These are phyloP conservation scores for Penicillium thymicola DNA, from an alignment of 2,329 filamentous ascomycete genomes.

Conservation along the genomic window DNA sequence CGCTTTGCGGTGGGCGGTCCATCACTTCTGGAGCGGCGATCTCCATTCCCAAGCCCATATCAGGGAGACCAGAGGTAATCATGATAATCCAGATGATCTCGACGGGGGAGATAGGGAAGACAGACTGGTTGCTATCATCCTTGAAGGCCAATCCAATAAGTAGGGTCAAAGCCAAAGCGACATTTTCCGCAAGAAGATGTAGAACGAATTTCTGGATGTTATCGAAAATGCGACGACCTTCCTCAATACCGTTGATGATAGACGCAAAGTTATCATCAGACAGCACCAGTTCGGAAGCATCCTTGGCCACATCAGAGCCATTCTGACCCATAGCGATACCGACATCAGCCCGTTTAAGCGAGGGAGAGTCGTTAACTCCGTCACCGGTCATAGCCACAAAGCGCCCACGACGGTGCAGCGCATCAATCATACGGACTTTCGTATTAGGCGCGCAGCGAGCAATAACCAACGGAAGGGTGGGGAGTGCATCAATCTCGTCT, in stretches of 20 bases:
- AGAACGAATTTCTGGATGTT: slow-evolving; percentile 88
- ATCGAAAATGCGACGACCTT: slow-evolving; percentile 81
- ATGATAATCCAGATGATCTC: slow-evolving; percentile 95
- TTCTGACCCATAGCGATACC: slow-evolving; percentile 82
- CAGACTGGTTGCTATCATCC: slow-evolving; percentile 66
- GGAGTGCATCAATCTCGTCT: slow-evolving; percentile 63
- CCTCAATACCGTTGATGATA: slow-evolving; percentile 77
- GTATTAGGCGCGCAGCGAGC: slow-evolving; percentile 58
- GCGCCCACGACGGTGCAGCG: slow-evolving; percentile 53
- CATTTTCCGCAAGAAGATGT: slow-evolving; percentile 75
- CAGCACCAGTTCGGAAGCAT: slow-evolving; percentile 62
- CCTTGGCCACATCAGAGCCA: slow-evolving; percentile 79
- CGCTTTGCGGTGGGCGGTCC: slow-evolving; percentile 68
- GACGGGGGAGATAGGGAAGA: slow-evolving; percentile 81
- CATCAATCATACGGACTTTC: slow-evolving; percentile 84
- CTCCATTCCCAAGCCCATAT: slow-evolving; percentile 84
- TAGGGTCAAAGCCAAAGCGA: slow-evolving; percentile 77
- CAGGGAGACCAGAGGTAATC: slow-evolving; percentile 82
- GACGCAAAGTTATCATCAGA: slow-evolving; percentile 85
- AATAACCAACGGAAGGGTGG: slow-evolving; percentile 56
- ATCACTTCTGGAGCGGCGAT: slow-evolving; percentile 72
- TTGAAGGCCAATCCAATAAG: slow-evolving; percentile 80
- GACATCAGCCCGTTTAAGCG: slow-evolving; percentile 75
- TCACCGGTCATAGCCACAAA: slow-evolving; percentile 90
- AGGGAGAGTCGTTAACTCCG: slow-evolving; percentile 83